phyloP scores from a whole-genome alignment of 2,329 filamentous ascomycete species.

The Bimuria novae-zelandiae region DNA sequence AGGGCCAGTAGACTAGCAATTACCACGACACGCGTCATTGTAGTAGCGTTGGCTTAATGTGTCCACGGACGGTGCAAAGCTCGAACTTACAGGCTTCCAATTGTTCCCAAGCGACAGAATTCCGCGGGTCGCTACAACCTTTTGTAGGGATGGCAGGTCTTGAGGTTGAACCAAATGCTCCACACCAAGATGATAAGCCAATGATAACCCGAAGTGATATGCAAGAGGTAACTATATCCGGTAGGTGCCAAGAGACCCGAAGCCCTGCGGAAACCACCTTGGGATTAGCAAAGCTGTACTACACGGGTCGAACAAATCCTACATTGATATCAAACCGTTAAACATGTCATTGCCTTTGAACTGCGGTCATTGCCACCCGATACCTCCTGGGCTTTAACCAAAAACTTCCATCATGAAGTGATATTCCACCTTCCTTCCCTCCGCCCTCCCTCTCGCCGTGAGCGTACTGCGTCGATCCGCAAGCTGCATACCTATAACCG shows the following conservation, averaged over 20 bases:
- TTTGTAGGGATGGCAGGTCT: not conserved
- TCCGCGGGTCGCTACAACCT: not conserved
- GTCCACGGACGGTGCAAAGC: too few species aligned
- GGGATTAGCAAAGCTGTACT: not conserved
- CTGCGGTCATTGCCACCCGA: not conserved
- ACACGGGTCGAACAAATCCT: too few species aligned
- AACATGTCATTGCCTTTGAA: too few species aligned
- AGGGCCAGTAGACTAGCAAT: not conserved
- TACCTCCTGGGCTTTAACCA: constrained; percentile 37
- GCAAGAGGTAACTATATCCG: not conserved
- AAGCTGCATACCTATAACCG: constrained; percentile 59
- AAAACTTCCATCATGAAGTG: constrained; percentile 65
- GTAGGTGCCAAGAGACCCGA: not conserved
- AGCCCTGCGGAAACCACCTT: not conserved
- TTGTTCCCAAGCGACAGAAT: too few species aligned
- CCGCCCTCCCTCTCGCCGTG: constrained; percentile 56
- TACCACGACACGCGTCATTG: not conserved
- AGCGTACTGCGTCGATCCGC: constrained; percentile 59
- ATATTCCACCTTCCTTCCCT: constrained; percentile 59
- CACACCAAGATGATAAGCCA: not conserved
- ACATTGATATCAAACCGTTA: too few species aligned
- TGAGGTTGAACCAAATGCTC: not conserved
- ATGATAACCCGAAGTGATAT: not conserved
- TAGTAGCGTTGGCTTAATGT: not conserved
- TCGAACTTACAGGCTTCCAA: too few species aligned